Evolutionary conservation across 192 early-diverging fungal genomes (phyloP), one percentile per base, ranked within the genome.

Genomic region (Coemansia sp.): DNA sequence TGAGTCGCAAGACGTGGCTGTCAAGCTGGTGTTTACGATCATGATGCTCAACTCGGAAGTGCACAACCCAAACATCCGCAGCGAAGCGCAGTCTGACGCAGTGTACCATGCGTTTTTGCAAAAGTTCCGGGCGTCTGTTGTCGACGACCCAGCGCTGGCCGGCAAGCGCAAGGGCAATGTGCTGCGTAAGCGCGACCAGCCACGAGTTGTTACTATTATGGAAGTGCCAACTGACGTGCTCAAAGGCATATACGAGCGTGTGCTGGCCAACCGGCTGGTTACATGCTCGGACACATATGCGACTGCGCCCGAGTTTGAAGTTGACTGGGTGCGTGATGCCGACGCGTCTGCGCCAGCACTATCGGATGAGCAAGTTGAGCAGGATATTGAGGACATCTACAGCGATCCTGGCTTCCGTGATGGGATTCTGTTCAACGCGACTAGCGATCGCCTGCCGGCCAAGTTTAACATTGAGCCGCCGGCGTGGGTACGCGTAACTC

Each of bases 121-220:
- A 57, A 73, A 73, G 59, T 82, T 82, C 65, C 75, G 72, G 47
- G 80, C 72, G 14, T 67, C 80, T n/a, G 72, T 82, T 10, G 80
- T 82, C 24, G 80, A 77, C 66, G 80, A 82, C 47, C 80, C 74
- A 2, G 80, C 70, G 24, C 56, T 82, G 17, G 53, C 70, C 24
- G 68, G 53, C 62, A 65, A 65, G 65, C 80, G 80, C 71, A 82
- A 82, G 64, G 80, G 72, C 67, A 82, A 77, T 47, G 80, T 82
- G 23, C 66, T 82, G 72, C 70, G 80, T 47, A 82, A 82, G 71
- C 80, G 80, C 64, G 80, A 82, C 60, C 80, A 82, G 71, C 80
- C 70, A 49, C 80, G 80, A 55, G 80, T 82, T 11, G 62, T 82
- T 25, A 73, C 75, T 12, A 51, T 82, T 37, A 82, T 82, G 80